Conservation (phyloP, 192 early-diverging fungal species). For the Obelidium mucronatum region DNA sequence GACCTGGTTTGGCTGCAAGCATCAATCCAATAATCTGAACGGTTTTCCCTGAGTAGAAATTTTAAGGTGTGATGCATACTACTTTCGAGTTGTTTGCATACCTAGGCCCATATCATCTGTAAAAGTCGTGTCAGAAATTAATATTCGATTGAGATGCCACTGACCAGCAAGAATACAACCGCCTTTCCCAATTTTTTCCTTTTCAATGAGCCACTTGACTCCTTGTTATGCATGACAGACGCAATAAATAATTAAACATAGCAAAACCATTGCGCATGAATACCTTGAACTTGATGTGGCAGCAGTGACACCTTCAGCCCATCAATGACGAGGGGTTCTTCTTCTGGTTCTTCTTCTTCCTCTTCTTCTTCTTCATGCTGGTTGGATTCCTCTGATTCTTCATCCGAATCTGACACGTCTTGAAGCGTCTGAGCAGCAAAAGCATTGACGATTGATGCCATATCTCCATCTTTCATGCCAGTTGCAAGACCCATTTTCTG, state of each 20-base stretch:
- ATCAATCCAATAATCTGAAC: conserved; percentile 69
- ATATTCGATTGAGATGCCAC: not conserved
- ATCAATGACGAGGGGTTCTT: not conserved
- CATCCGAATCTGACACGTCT: too few species aligned
- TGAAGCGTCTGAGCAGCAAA: not conserved
- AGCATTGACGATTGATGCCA: not conserved
- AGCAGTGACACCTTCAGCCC: not conserved
- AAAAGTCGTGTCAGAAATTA: too few species aligned
- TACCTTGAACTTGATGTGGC: conserved; percentile 2
- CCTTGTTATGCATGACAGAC: too few species aligned
- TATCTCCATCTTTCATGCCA: too few species aligned
- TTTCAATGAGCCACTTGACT: conserved; percentile 3
- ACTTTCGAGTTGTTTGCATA: too few species aligned
- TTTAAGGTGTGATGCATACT: too few species aligned
- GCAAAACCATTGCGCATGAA: too few species aligned
- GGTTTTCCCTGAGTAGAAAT: conserved; percentile 63
- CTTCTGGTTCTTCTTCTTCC: too few species aligned
- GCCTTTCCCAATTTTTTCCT: not conserved
- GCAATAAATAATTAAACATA: too few species aligned
- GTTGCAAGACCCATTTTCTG: too few species aligned
- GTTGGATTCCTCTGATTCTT: too few species aligned
- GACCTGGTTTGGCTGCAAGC: conserved; percentile 36
- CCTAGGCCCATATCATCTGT: conserved; percentile 60
- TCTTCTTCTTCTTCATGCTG: too few species aligned
- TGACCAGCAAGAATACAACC: conserved; percentile 17